Conservation (phyloP, 805 yeast genomes). For the Blastobotrys americana region DNA sequence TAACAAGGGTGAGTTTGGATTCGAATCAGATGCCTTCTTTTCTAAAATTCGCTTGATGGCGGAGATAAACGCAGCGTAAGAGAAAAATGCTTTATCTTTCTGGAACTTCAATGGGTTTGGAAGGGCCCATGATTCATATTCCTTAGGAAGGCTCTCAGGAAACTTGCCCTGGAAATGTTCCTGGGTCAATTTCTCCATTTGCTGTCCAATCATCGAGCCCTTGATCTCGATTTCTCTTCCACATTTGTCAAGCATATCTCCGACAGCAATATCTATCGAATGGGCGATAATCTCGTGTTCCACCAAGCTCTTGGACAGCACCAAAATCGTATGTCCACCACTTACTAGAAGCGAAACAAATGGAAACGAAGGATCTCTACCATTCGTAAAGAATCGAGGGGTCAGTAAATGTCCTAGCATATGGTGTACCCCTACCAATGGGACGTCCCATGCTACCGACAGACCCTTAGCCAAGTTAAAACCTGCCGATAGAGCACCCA, state of each 20-base stretch:
- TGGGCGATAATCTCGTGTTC: conserved; percentile 69
- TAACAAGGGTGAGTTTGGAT: conserved; percentile 15
- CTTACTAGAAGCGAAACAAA: conserved; percentile 72
- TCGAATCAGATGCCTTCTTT: conserved; percentile 3
- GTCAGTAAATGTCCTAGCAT: conserved; percentile 88
- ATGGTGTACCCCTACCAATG: conserved; percentile 87
- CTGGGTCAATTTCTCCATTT: conserved; percentile 52
- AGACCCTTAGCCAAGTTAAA: conserved; percentile 81
- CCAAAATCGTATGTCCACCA: conserved; percentile 94
- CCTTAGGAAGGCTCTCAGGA: conserved; percentile 19
- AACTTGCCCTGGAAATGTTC: conserved; percentile 23
- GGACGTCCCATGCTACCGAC: conserved; percentile 66
- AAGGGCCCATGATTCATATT: conserved; percentile 16
- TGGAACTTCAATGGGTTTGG: conserved; percentile 51
- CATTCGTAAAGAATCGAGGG: conserved; percentile 44
- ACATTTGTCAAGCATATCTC: conserved; percentile 90
- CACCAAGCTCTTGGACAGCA: conserved; percentile 49
- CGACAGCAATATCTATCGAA: conserved; percentile 83
- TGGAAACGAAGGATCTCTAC: conserved; percentile 60
- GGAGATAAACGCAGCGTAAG: conserved; percentile 73
- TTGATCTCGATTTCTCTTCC: conserved; percentile 73
- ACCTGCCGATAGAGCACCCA: conserved; percentile 78
- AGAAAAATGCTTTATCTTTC: conserved; percentile 47
- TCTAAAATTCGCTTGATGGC: conserved; percentile 35
- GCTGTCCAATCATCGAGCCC: conserved; percentile 84